Conservation (phyloP, 192 early-diverging fungal genomes). For the Rhizoclosmatium sp. region DNA sequence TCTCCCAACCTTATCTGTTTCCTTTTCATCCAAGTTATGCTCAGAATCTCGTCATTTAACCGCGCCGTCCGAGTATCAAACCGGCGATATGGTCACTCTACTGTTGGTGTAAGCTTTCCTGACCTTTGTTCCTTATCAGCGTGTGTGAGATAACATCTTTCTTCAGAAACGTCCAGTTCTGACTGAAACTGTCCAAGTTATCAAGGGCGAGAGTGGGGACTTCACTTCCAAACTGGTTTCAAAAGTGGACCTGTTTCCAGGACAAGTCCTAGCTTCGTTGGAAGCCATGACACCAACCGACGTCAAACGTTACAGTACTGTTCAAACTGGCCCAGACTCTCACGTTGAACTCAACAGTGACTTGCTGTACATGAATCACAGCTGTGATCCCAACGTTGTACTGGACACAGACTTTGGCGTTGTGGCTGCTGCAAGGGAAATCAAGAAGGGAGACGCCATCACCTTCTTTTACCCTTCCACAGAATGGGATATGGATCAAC, state of each 20-base stretch:
- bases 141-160: too few species aligned
- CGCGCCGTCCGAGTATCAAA: too few species aligned
- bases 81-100: too few species aligned
- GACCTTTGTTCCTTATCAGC: too few species aligned
- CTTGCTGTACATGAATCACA: conserved; percentile 46
- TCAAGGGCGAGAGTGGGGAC: background rate
- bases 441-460: conserved; percentile 47
- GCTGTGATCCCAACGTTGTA: conserved; percentile 42
- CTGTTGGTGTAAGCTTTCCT: too few species aligned
- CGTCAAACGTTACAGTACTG: conserved; percentile 39
- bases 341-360: conserved; percentile 46
- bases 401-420: conserved; percentile 36
- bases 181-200: conserved; percentile 1
- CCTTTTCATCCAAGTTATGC: too few species aligned
- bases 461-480: conserved; percentile 60
- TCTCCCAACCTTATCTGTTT: too few species aligned
- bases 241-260: conserved; percentile 19
- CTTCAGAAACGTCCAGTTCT: background rate
- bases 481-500: conserved; percentile 59
- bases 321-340: conserved; percentile 30
- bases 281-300: conserved; percentile 7
- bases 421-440: conserved; percentile 37
- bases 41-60: too few species aligned
- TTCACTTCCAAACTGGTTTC: conserved; percentile 23
- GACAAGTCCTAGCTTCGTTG: conserved; percentile 37